Base-by-base conservation (phyloP, 257 asterid species). In the Petunia secreta region DNA sequence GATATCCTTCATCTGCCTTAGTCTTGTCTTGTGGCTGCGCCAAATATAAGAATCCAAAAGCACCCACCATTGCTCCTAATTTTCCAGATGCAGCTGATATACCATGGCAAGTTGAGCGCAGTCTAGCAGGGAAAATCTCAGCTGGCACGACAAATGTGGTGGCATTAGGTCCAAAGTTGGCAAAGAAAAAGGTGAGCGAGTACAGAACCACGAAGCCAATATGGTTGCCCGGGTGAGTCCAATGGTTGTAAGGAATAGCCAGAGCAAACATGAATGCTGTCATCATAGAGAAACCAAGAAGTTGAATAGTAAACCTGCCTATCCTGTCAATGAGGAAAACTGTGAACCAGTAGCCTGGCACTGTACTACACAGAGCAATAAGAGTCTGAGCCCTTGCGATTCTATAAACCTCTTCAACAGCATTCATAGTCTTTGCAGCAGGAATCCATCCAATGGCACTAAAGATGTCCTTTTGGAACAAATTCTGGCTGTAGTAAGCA, bases 101-200 rank as follows among this genome's bases (percentile, higher is more conserved):
- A 50, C 53, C 53, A 48, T 48, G 9, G 75, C 75, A 25, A 14
- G 55, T 78, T 0, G 67, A 34, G 43, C 67, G 9, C 39, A 60
- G 48, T 67, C 60, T 62, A 15, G 54, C 63, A n/a, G 53, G 62
- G 4, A 38, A 76, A 76, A 55, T 55, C 53, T 55, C 79, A 53
- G 79, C 79, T 8, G 79, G 65, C 37, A 75, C 65, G 13, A 54
- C 79, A 38, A 75, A 75, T 48, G 64, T 75, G 6, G 79, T 75
- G 64, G 79, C 79, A 4, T 75, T 75, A 58, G 79, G 64, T 55
- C 79, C 79, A 50, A 53, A 75, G 48, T 53, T 75, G 63, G 79
- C 79, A 50, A 48, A 53, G 48, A 75, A 75, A 53, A 75, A 75
- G 14, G 79, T 75, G 0, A 75, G 34, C 13, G 79, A 53, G 39